These are phyloP conservation scores for Aphanomyces euteiches DNA, from an alignment of 352 stramenopile species.

Conservation along the genomic window DNA sequence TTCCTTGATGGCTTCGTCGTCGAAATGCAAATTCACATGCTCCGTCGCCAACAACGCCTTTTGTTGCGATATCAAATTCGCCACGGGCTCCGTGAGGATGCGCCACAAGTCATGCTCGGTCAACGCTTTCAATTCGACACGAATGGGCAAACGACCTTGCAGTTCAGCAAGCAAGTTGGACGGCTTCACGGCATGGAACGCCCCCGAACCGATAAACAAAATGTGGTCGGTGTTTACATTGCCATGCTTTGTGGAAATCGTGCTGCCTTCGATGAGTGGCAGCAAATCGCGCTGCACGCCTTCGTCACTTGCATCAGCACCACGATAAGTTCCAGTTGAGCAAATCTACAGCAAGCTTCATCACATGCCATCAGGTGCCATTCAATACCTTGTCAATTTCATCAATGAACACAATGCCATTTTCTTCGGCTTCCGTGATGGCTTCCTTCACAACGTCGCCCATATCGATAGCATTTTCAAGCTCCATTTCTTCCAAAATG, in stretches of 20 bases:
- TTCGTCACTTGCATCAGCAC: constrained; percentile 96
- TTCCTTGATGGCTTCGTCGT: constrained; percentile 95
- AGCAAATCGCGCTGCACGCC: constrained; percentile 98
- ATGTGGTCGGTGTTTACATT: constrained; percentile 99
- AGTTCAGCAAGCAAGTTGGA: constrained; percentile 98
- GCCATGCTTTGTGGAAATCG: constrained; percentile 97
- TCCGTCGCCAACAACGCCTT: constrained; percentile 97
- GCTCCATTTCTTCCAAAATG: constrained; percentile 94
- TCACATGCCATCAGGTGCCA: neutral
- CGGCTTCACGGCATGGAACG: constrained; percentile 97
- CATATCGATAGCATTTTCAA: constrained; percentile 93
- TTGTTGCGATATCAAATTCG: constrained; percentile 98
- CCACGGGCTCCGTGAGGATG: constrained; percentile 99
- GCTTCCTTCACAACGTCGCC: constrained; percentile 81
- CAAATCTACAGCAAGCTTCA: constrained; percentile 70
- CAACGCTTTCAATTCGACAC: constrained; percentile 97
- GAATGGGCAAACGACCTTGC: constrained; percentile 97
- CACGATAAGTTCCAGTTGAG: constrained; percentile 91
- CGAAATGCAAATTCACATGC: constrained; percentile 93
- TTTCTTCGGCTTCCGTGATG: constrained; percentile 94
- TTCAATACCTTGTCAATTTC: constrained; percentile 96
- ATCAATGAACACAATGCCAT: constrained; percentile 99
- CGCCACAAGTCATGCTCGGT: constrained; percentile 98
- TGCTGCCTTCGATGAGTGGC: constrained; percentile 97
- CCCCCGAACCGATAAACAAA: constrained; percentile 96